Evolutionary conservation across 2,329 filamentous ascomycete genomes (phyloP).

Genomic region (Trichoderma citrinoviride): DNA sequence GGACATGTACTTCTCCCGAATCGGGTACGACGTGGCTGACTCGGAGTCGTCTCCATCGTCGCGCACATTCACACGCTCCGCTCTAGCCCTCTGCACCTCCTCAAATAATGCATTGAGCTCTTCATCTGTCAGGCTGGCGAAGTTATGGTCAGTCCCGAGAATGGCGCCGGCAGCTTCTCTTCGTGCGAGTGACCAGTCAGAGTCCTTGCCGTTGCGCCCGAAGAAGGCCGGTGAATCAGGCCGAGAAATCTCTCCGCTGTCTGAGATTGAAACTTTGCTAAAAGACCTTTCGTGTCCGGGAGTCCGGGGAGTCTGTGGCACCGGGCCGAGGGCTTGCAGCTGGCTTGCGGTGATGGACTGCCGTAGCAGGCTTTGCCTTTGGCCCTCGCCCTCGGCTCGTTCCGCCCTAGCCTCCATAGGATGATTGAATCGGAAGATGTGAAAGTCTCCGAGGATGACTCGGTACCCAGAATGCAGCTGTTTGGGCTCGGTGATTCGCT

Average conservation of each 20-base stretch:
- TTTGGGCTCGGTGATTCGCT: constrained; percentile 81
- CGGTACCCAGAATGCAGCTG: constrained; percentile 88
- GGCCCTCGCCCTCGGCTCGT: constrained; percentile 66
- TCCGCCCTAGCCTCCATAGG: constrained; percentile 94
- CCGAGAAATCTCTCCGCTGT: constrained; percentile 68
- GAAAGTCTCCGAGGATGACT: constrained; percentile 95
- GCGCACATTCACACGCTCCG: constrained; percentile 63
- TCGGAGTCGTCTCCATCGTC: constrained; percentile 89
- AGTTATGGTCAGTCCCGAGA: constrained; percentile 86
- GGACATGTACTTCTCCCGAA: constrained; percentile 93
- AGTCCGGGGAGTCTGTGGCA: constrained; percentile 63
- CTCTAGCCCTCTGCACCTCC: constrained; percentile 84
- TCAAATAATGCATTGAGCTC: constrained; percentile 92
- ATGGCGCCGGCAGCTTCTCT: constrained; percentile 91
- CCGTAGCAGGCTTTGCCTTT: constrained; percentile 69
- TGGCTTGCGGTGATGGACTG: constrained; percentile 71
- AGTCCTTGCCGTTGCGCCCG: constrained; percentile 66
- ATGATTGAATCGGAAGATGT: constrained; percentile 98
- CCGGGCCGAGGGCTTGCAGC: constrained; percentile 47
- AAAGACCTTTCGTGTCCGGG: constrained; percentile 68
- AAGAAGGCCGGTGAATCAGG: constrained; percentile 76
- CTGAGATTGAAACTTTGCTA: constrained; percentile 80
- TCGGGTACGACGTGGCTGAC: constrained; percentile 80
- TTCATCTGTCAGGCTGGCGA: constrained; percentile 85
- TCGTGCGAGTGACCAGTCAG: constrained; percentile 91